Percentiles rank a stretch among this genome's conserved stretches.
These are phyloP conservation scores for Trichopus zeylanicus DNA, from an alignment of 116 monocot genomes.

Conservation along the genomic window DNA sequence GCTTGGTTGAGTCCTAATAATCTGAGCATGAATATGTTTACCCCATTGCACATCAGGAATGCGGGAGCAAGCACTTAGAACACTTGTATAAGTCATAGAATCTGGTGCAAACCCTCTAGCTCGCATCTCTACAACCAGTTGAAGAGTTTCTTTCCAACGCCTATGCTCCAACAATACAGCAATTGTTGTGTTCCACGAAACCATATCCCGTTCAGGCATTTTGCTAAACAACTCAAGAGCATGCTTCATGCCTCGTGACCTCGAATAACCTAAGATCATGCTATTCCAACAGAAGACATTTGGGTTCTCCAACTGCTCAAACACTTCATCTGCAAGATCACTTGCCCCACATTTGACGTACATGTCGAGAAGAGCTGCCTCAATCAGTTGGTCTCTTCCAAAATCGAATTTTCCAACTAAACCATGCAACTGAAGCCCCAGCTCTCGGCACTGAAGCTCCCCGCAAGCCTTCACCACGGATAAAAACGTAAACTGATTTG, in stretches of 20 bases:
- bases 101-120: conserved; percentile 32
- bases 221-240: conserved; percentile 42
- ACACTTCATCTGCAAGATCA: conserved; percentile 36
- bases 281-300: conserved; percentile 65
- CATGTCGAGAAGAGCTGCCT: conserved; percentile 59
- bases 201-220: conserved; percentile 56
- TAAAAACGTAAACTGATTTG: conserved; percentile 42
- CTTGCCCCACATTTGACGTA: conserved; percentile 54
- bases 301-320: conserved; percentile 32
- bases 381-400: conserved; percentile 25
- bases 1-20: conserved; percentile 25
- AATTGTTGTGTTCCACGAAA: conserved; percentile 84
- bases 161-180: conserved; percentile 45
- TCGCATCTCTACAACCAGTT: conserved; percentile 47
- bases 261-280: conserved; percentile 68
- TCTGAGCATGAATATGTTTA: conserved; percentile 61
- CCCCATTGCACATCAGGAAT: conserved; percentile 54
- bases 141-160: conserved; percentile 25
- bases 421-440: conserved; percentile 54
- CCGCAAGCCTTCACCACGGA: conserved; percentile 66
- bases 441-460: conserved; percentile 13
- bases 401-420: conserved; percentile 42
- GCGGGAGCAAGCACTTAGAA: conserved; percentile 51
- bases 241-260: conserved; percentile 21
- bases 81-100: conserved; percentile 55